Evolutionary conservation across 306 rosid genomes (phyloP).

Genomic region (Boehmeria nivea): DNA sequence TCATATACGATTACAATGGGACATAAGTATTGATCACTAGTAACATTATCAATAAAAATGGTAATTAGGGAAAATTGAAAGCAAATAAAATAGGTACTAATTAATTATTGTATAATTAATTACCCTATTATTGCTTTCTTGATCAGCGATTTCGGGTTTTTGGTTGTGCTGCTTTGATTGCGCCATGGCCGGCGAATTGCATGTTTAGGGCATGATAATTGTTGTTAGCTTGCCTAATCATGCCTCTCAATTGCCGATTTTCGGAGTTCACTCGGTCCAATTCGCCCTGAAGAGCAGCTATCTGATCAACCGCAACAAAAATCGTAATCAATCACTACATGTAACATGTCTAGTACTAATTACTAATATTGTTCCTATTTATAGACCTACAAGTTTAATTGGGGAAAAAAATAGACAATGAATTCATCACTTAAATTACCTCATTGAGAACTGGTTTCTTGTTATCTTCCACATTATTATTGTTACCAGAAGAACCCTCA

Average conservation of each 20-base stretch:
- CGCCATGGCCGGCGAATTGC: conserved; percentile 24
- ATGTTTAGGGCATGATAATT: conserved; percentile 35
- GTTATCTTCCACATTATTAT: conserved; percentile 25
- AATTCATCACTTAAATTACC: background rate
- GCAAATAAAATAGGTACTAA: no score
- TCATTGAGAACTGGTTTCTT: conserved; percentile 12
- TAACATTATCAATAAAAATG: no score
- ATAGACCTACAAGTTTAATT: background rate
- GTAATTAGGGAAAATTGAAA: no score
- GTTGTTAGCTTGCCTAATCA: conserved; percentile 36
- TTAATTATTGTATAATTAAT: no score
- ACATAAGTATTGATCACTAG: no score
- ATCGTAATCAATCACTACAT: background rate
- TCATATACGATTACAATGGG: background rate
- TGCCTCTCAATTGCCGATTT: conserved; percentile 41
- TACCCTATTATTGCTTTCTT: conserved; percentile 16
- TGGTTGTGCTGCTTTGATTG: conserved; percentile 16
- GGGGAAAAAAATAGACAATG: background rate
- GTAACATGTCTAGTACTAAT: background rate
- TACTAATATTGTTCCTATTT: background rate
- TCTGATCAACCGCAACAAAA: conserved; percentile 20
- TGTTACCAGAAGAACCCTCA: conserved; percentile 28
- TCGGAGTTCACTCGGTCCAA: conserved; percentile 40
- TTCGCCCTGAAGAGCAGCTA: conserved; percentile 32
- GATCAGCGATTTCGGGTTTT: background rate